These are phyloP conservation scores for Sporobolomyces phaffii DNA, from an alignment of 768 basidiomycete genomes.

Conservation along the genomic window DNA sequence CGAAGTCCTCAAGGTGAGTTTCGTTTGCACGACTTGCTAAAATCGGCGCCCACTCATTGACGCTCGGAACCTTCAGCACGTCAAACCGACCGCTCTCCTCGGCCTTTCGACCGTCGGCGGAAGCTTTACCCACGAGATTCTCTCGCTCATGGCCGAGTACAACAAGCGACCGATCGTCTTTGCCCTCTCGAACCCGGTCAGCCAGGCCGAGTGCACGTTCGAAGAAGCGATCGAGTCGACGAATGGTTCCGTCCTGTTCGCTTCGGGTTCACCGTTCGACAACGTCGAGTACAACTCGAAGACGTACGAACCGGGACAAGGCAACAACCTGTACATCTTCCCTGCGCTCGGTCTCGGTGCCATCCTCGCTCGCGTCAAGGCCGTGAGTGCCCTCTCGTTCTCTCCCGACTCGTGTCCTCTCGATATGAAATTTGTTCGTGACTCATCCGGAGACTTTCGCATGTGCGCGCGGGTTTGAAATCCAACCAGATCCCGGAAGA, in stretches of 20 bases:
- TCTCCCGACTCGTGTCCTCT: not conserved
- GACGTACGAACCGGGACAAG: conserved; percentile 71
- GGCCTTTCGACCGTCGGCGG: conserved; percentile 81
- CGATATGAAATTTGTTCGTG: not conserved
- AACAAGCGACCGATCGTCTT: conserved; percentile 85
- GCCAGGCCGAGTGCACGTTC: conserved; percentile 62
- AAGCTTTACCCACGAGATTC: conserved; percentile 66
- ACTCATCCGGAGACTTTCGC: no score
- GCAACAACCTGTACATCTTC: conserved; percentile 69
- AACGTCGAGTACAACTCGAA: conserved; percentile 56
- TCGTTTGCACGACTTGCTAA: not conserved
- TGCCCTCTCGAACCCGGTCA: conserved; percentile 75
- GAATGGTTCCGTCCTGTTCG: conserved; percentile 62
- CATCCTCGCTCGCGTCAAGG: conserved; percentile 62
- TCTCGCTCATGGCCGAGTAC: conserved; percentile 68
- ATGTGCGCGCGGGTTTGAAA: no score
- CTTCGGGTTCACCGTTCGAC: conserved; percentile 80
- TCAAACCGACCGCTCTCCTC: conserved; percentile 80
- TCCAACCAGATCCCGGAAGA: conserved; percentile 61
- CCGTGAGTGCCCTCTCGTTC: conserved; percentile 27
- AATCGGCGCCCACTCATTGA: not conserved
- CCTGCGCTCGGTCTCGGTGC: conserved; percentile 57
- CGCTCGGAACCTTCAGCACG: conserved; percentile 47
- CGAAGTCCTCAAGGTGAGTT: conserved; percentile 58
- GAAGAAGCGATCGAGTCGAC: conserved; percentile 67